These are phyloP conservation scores for Murraya paniculata DNA, from an alignment of 345 rosid genomes.

Conservation along the genomic window DNA sequence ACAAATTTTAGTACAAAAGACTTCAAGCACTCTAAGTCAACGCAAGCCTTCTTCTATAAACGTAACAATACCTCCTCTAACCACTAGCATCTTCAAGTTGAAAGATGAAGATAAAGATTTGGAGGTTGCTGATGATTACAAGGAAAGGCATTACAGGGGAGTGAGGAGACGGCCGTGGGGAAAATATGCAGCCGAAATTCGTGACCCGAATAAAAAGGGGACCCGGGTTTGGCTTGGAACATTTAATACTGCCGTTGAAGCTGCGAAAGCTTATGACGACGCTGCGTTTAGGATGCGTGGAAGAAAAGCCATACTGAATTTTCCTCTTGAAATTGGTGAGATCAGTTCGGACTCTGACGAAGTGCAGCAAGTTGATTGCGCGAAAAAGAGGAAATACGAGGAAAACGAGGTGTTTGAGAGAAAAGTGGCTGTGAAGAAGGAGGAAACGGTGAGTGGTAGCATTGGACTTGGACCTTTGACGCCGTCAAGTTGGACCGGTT, in stretches of 20 bases:
- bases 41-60: constrained; percentile 60
- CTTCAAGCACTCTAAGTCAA: constrained; percentile 47
- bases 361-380: constrained; percentile 11
- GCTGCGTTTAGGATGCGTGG: constrained; percentile 83
- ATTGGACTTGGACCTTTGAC: constrained; percentile 52
- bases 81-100: not conserved
- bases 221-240: constrained; percentile 72
- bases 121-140: constrained; percentile 1
- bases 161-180: constrained; percentile 93
- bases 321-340: constrained; percentile 67
- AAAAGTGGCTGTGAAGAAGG: not conserved
- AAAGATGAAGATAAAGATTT: not conserved
- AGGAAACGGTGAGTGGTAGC: constrained; percentile 17
- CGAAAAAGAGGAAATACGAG: constrained; percentile 40
- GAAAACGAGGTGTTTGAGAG: constrained; percentile 23
- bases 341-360: constrained; percentile 14
- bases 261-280: constrained; percentile 78
- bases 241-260: constrained; percentile 68
- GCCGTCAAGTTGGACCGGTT: constrained; percentile 86
- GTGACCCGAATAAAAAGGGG: constrained; percentile 87
- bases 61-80: constrained; percentile 39
- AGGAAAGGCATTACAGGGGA: constrained; percentile 70
- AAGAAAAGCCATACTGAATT: constrained; percentile 84
- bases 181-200: constrained; percentile 83
- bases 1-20: constrained; percentile 2